Percentiles rank a stretch among this genome's conserved stretches.
Conservation (phyloP, 176 grass and related monocot species). For the Aegilops sharonensis region DNA sequence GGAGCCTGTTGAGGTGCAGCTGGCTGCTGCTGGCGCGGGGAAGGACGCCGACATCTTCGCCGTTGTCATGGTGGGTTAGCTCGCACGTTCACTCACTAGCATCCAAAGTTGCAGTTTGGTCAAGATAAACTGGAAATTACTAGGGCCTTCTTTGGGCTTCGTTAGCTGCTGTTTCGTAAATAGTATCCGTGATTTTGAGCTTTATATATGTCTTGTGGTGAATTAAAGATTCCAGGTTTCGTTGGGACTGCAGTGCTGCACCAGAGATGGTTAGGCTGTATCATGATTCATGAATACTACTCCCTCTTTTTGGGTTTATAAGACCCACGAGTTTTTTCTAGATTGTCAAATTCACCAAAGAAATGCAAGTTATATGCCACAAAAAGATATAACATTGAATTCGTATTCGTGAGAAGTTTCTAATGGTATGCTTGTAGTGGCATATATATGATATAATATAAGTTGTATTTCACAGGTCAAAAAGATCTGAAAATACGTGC, state of each 20-base stretch:
- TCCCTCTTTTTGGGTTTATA: too few species aligned
- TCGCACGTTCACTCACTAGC: not conserved
- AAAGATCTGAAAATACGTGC: too few species aligned
- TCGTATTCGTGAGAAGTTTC: too few species aligned
- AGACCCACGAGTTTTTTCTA: too few species aligned
- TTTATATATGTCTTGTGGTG: not conserved
- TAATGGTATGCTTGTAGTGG: too few species aligned
- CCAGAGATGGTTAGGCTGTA: not conserved
- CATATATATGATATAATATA: too few species aligned
- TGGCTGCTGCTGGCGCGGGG: conserved; percentile 44
- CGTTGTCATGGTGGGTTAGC: conserved; percentile 71
- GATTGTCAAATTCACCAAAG: too few species aligned
- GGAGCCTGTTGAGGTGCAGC: conserved; percentile 68
- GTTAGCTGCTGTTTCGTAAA: not conserved
- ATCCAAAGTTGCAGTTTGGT: not conserved
- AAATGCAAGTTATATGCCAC: too few species aligned
- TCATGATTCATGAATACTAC: too few species aligned
- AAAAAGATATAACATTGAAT: too few species aligned
- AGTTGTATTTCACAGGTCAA: too few species aligned
- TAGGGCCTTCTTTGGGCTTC: not conserved
- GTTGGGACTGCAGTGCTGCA: not conserved
- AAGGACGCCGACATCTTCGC: conserved; percentile 92
- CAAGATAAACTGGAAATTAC: not conserved
- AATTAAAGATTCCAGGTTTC: not conserved
- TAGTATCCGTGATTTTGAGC: not conserved